Evolutionary conservation across 192 early-diverging fungal genomes (phyloP).

Genomic region (Funneliformis geosporum): DNA sequence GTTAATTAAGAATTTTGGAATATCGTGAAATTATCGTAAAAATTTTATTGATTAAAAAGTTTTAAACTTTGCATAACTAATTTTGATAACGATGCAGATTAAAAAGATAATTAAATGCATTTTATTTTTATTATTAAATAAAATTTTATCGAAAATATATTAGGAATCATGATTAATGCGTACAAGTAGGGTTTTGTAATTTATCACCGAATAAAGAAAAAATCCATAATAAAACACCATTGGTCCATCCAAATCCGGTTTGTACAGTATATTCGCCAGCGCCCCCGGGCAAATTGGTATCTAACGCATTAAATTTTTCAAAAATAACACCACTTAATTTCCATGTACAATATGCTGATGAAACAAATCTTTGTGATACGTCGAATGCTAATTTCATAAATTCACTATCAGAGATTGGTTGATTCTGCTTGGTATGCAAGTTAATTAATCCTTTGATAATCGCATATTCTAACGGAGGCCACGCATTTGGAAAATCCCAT

Average conservation of each 20-base stretch:
- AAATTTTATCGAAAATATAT: too few relatives aligned
- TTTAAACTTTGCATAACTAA: too few relatives aligned
- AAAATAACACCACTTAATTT: too few relatives aligned
- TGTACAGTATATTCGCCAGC: conserved; percentile 63
- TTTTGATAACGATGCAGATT: too few relatives aligned
- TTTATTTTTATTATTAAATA: too few relatives aligned
- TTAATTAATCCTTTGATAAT: conserved; percentile 51
- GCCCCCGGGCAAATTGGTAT: background rate
- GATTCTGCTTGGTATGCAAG: conserved; percentile 11
- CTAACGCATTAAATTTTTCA: background rate
- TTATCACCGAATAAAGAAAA: conserved; percentile 32
- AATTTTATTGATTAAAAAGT: too few relatives aligned
- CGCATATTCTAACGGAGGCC: conserved; percentile 68
- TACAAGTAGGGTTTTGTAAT: background rate
- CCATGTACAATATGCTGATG: too few relatives aligned
- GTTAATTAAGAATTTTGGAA: too few relatives aligned
- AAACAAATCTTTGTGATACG: background rate
- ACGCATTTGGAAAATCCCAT: conserved; percentile 75
- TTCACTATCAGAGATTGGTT: conserved; percentile 10
- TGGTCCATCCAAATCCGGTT: conserved; percentile 79
- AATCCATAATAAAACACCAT: conserved; percentile 68
- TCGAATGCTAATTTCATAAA: conserved; percentile 32
- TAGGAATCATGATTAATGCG: too few relatives aligned
- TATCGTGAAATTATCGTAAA: too few relatives aligned
- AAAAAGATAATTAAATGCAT: too few relatives aligned